Conservation (phyloP, 163 green algal species). For the Scenedesmus sp. region DNA sequence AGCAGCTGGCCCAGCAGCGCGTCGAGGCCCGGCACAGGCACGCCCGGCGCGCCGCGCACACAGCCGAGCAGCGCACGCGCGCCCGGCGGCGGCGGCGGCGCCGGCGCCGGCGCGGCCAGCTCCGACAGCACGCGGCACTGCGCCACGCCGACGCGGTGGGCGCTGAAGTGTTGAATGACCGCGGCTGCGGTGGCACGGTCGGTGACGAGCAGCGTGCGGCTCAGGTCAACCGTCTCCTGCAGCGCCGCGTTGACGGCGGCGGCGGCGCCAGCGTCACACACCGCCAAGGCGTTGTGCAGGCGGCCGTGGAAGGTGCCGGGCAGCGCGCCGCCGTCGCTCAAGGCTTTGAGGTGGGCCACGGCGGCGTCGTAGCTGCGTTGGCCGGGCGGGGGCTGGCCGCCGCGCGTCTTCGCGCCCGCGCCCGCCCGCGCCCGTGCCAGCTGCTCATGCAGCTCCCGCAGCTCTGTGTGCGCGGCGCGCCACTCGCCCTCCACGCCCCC, state of each 20-base stretch:
- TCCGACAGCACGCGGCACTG: conserved; percentile 70
- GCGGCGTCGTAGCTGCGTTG: conserved; percentile 26
- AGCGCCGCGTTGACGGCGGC: conserved; percentile 45
- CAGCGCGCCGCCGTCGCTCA: conserved; percentile 4
- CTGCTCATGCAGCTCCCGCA: conserved; percentile 4
- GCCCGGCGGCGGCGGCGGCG: neutral
- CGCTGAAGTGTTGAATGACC: conserved; percentile 50
- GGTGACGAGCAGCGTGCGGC: conserved; percentile 36
- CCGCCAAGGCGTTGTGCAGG: conserved; percentile 34
- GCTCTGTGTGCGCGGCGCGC: conserved; percentile 9
- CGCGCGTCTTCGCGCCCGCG: no score
- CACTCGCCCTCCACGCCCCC: no score
- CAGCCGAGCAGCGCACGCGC: neutral
- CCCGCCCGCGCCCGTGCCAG: neutral
- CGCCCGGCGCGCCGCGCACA: neutral
- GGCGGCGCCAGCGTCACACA: neutral
- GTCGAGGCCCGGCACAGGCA: neutral
- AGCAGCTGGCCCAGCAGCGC: conserved; percentile 49
- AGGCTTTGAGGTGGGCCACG: conserved; percentile 19
- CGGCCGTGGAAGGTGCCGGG: conserved; percentile 34
- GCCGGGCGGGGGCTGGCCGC: neutral
- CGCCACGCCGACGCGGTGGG: conserved; percentile 51
- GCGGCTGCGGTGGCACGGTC: conserved; percentile 34
- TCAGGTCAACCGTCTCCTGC: conserved; percentile 27
- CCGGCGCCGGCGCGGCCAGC: conserved; percentile 15